A percentile compares a stretch with the other conserved stretches of the same genome.
These are phyloP conservation scores for Blumeria graminis DNA, from an alignment of 2,329 filamentous ascomycete species.

Conservation along the genomic window DNA sequence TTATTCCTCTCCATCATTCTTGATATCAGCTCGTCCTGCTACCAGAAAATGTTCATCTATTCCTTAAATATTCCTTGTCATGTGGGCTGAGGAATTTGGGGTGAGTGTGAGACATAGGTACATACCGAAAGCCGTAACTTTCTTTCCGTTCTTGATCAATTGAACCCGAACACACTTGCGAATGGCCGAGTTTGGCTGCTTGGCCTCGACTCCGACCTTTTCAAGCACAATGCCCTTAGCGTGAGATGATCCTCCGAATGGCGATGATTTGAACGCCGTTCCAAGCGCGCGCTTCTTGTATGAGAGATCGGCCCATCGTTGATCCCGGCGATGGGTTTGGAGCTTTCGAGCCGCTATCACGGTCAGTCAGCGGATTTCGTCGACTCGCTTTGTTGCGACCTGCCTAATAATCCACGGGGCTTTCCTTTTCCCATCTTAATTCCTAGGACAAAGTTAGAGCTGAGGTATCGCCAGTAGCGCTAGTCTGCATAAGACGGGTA, in stretches of 20 bases:
- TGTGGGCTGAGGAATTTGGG: neutral
- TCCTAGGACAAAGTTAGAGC: constrained; percentile 17
- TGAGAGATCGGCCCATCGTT: constrained; percentile 90
- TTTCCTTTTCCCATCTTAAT: constrained; percentile 95
- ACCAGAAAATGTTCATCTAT: no score
- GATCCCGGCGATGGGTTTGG: constrained; percentile 88
- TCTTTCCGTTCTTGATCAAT: constrained; percentile 99
- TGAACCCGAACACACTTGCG: constrained; percentile 99
- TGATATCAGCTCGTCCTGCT: no score
- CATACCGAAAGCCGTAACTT: constrained; percentile 99
- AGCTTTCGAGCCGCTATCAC: constrained; percentile 96
- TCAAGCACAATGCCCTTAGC: constrained; percentile 99
- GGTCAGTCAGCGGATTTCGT: constrained; percentile 5
- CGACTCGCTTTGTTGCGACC: constrained; percentile 16
- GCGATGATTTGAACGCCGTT: constrained; percentile 98
- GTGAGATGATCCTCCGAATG: constrained; percentile 98
- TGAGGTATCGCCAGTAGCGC: no score
- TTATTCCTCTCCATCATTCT: neutral
- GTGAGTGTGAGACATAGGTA: constrained; percentile 12
- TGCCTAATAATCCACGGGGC: constrained; percentile 57
- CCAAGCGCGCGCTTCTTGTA: constrained; percentile 99
- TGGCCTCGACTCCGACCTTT: constrained; percentile 99
- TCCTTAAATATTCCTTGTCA: neutral
- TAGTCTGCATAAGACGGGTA: no score
- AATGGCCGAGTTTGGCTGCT: constrained; percentile 99